Conservation (phyloP, 2,329 filamentous ascomycete species). For the Colletotrichum viniferum region DNA sequence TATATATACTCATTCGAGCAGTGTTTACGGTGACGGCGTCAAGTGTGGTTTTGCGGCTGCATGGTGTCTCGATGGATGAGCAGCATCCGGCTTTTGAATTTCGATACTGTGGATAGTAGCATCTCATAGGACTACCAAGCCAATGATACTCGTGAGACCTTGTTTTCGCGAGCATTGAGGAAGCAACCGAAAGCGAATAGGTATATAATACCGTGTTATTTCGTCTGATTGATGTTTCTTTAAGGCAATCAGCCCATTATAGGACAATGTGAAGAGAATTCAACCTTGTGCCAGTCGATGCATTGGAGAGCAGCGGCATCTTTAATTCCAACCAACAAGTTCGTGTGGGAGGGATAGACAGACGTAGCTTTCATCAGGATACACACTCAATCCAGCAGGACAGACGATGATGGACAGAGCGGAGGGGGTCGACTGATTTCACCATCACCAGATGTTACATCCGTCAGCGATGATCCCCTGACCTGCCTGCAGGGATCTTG, state of each 20-base stretch:
- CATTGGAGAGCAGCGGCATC: not conserved
- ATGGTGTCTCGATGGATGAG: accelerated
- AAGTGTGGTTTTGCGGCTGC: not conserved
- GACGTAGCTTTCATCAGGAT: not conserved
- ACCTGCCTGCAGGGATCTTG: not conserved
- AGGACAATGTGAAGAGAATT: too few species aligned
- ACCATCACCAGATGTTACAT: not conserved
- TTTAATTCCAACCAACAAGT: not conserved
- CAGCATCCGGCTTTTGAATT: not conserved
- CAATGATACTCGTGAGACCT: not conserved
- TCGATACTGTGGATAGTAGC: not conserved
- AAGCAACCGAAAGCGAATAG: not conserved
- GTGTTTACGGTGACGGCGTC: not conserved
- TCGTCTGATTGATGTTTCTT: not conserved
- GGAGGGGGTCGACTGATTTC: too few species aligned
- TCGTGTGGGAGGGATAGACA: not conserved
- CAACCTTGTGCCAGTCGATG: too few species aligned
- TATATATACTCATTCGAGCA: not conserved
- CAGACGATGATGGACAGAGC: not conserved
- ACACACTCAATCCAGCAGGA: not conserved
- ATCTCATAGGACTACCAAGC: not conserved
- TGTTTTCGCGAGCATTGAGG: not conserved
- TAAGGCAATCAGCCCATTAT: too few species aligned
- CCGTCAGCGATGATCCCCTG: not conserved
- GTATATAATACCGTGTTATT: not conserved